These are phyloP conservation scores for Ophiosphaerella korrae DNA, from an alignment of 2,329 filamentous ascomycete species.

Conservation along the genomic window DNA sequence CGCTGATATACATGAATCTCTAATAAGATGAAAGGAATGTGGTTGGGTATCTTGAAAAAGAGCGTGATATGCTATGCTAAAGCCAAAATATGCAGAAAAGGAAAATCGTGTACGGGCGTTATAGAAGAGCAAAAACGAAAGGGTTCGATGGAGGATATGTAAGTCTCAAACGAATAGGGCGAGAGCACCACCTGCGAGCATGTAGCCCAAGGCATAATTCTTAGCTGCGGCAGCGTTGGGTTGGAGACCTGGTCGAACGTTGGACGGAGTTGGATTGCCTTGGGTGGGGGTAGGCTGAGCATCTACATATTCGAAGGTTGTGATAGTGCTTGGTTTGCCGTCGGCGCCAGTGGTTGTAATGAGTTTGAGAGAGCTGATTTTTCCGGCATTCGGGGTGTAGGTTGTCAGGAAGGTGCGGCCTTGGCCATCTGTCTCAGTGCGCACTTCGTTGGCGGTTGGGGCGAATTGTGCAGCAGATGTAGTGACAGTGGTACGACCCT, in stretches of 20 bases:
- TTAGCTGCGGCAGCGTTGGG: slow-evolving; percentile 37
- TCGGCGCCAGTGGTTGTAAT: slow-evolving; percentile 40
- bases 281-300: slow-evolving; percentile 27
- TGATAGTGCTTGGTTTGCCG: slow-evolving; percentile 48
- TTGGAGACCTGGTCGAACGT: slow-evolving; percentile 47
- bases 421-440: slow-evolving; percentile 50
- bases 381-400: slow-evolving; percentile 51
- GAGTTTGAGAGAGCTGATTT: slow-evolving; percentile 48
- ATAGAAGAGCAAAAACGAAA: no score
- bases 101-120: no score
- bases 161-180: slow-evolving; percentile 32
- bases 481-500: slow-evolving; percentile 45
- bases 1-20: slow-evolving; percentile 1
- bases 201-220: slow-evolving; percentile 16
- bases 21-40: not conserved
- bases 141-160: not conserved
- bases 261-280: slow-evolving; percentile 8
- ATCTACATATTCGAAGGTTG: slow-evolving; percentile 51
- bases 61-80: not conserved
- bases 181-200: slow-evolving; percentile 43
- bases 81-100: no score
- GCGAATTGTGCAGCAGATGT: slow-evolving; percentile 40
- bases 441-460: slow-evolving; percentile 46
- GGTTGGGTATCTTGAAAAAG: slow-evolving; percentile 1
- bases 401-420: slow-evolving; percentile 54